phyloP scores from a whole-genome alignment of 805 yeast genomes.

The Ogataea polymorpha region DNA sequence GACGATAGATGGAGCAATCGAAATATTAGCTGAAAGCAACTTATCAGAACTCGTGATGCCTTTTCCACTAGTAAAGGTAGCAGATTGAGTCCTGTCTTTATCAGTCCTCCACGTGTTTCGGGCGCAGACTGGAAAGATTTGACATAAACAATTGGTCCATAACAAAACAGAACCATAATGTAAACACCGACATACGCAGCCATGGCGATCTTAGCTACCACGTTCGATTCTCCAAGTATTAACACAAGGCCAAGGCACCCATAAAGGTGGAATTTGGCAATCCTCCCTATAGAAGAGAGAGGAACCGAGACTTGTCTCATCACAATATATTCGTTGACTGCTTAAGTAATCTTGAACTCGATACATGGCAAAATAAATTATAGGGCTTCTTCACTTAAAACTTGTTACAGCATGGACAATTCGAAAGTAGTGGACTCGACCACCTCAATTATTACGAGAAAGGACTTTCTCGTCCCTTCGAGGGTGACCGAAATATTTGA shows the following conservation, averaged over 20 bases:
- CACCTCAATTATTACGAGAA: constrained; percentile 19
- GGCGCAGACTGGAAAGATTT: constrained; percentile 13
- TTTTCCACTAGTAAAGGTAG: constrained; percentile 25
- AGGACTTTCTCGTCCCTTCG: constrained; percentile 22
- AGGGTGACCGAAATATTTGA: constrained; percentile 26
- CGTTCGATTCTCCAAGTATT: constrained; percentile 22
- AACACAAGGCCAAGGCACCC: constrained; percentile 11
- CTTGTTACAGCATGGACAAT: constrained; percentile 4
- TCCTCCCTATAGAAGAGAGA: constrained; percentile 15
- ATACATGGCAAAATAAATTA: constrained; percentile 4
- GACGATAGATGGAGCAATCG: constrained; percentile 1
- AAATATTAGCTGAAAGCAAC: constrained; percentile 4
- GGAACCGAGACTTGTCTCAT: constrained; percentile 7
- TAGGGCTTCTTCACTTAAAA: not conserved
- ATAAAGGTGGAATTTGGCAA: constrained; percentile 14
- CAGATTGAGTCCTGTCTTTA: constrained; percentile 18
- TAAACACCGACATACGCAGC: constrained; percentile 30
- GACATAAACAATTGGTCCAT: constrained; percentile 24
- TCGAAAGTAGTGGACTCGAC: constrained; percentile 19
- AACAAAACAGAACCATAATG: constrained; percentile 15
- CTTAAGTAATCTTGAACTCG: constrained; percentile 2
- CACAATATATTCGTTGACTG: constrained; percentile 6
- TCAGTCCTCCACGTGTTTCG: constrained; percentile 16
- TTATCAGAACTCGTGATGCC: constrained; percentile 16
- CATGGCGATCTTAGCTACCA: constrained; percentile 27